These are phyloP conservation scores for Saccharomycopsis amapae DNA, from an alignment of 805 yeast genomes.

Conservation along the genomic window DNA sequence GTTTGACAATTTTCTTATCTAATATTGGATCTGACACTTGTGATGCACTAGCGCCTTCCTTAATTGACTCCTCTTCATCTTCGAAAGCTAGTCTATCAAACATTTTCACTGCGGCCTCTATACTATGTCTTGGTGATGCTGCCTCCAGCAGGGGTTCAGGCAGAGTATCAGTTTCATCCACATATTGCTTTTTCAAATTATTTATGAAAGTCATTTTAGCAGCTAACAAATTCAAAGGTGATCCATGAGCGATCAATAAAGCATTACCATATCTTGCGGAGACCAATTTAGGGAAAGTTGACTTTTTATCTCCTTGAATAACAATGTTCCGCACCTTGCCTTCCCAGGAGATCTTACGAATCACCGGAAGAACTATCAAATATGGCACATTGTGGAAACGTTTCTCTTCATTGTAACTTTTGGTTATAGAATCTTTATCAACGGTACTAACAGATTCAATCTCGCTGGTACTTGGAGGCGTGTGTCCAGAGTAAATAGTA, in stretches of 20 bases:
- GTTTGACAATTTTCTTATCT: slow-evolving; percentile 1
- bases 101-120: slow-evolving; percentile 5
- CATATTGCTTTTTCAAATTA: slow-evolving; percentile 13
- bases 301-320: not conserved
- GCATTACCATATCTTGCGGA: slow-evolving; percentile 13
- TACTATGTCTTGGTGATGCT: not conserved
- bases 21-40: not conserved
- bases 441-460: too few species aligned
- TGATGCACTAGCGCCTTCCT: not conserved
- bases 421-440: too few species aligned
- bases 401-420: slow-evolving; percentile 1
- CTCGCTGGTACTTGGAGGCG: not conserved
- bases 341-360: slow-evolving; percentile 12
- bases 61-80: not conserved
- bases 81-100: slow-evolving; percentile 11
- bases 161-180: slow-evolving; percentile 7
- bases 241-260: slow-evolving; percentile 15
- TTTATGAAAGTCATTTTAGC: slow-evolving; percentile 13
- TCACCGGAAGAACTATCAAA: slow-evolving; percentile 13
- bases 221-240: slow-evolving; percentile 8
- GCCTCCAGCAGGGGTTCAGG: not conserved
- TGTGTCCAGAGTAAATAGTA: not conserved
- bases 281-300: slow-evolving; percentile 12
- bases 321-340: slow-evolving; percentile 11
- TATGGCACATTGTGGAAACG: slow-evolving; percentile 4